phyloP scores from a whole-genome alignment of 495 filamentous ascomycete species.

The Penicillium tannophilum region DNA sequence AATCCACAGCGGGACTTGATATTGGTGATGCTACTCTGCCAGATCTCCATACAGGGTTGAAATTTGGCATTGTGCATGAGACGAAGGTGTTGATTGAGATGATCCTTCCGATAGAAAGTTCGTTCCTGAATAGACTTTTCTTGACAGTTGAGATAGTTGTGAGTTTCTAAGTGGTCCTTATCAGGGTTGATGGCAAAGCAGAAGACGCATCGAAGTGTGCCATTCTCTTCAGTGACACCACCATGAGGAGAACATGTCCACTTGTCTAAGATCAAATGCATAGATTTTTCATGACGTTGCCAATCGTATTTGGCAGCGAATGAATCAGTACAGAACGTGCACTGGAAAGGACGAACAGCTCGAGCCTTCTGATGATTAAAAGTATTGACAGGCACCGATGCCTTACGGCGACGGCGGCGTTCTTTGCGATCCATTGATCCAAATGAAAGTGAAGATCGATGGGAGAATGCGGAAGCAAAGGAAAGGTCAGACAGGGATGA shows the following conservation, averaged over 20 bases:
- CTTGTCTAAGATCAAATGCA: conserved; percentile 80
- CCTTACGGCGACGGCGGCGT: conserved; percentile 68
- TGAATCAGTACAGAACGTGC: conserved; percentile 89
- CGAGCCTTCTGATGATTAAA: conserved; percentile 45
- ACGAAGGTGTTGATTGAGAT: conserved; percentile 81
- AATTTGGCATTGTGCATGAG: conserved; percentile 79
- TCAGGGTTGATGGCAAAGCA: conserved; percentile 69
- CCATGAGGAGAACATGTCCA: conserved; percentile 78
- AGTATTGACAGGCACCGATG: conserved; percentile 46
- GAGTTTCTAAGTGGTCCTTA: conserved; percentile 69
- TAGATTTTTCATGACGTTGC: conserved; percentile 86
- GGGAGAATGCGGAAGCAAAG: conserved; percentile 73
- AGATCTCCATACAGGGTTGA: conserved; percentile 69
- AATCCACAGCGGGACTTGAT: conserved; percentile 76
- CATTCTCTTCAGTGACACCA: conserved; percentile 45
- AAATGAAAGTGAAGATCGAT: conserved; percentile 65
- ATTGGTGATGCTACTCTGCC: conserved; percentile 72
- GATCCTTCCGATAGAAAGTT: conserved; percentile 88
- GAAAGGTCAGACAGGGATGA: conserved; percentile 64
- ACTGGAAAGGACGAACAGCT: conserved; percentile 65
- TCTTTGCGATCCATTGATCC: conserved; percentile 70
- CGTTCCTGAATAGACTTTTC: conserved; percentile 71
- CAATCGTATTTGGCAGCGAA: conserved; percentile 91
- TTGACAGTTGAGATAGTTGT: conserved; percentile 74
- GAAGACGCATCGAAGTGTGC: conserved; percentile 64